phyloP scores from a whole-genome alignment of 2,329 filamentous ascomycete genomes.

The Cladosporium sp. region DNA sequence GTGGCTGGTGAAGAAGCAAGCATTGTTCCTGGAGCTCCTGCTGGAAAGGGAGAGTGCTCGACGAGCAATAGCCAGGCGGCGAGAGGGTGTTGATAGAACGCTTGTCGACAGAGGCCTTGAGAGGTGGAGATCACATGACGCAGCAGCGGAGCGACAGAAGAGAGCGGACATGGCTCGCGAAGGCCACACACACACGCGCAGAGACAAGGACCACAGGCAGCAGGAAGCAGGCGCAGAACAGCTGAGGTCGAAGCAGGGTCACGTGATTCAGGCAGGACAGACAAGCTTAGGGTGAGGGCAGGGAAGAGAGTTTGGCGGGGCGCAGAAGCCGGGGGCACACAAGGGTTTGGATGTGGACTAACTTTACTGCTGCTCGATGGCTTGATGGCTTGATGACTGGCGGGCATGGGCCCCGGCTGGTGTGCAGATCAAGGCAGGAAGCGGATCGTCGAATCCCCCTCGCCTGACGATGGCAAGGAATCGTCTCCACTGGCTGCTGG shows the following conservation, averaged over 20 bases:
- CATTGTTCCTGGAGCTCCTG: conserved; percentile 1
- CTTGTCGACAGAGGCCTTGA: conserved; percentile 1
- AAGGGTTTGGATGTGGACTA: not conserved
- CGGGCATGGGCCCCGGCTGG: conserved; percentile 1
- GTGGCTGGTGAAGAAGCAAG: not conserved
- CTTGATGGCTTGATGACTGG: not conserved
- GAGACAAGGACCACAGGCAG: not conserved
- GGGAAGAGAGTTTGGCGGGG: not conserved
- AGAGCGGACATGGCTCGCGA: conserved; percentile 13
- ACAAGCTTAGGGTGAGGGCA: not conserved
- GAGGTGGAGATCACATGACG: conserved; percentile 14
- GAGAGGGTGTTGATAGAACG: not conserved
- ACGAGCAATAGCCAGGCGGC: not conserved
- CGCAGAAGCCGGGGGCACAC: not conserved
- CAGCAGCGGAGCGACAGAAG: conserved; percentile 11
- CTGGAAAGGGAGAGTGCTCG: not conserved
- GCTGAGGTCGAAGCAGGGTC: conserved; percentile 10
- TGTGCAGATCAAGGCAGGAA: conserved; percentile 2
- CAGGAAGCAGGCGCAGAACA: conserved; percentile 4
- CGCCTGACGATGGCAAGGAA: not conserved
- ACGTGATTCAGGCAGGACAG: not conserved
- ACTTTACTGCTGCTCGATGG: not conserved
- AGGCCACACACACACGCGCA: not conserved
- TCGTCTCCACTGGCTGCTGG: not conserved
- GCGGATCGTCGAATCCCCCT: conserved; percentile 9